Evolutionary conservation across 768 basidiomycete species (phyloP).

Genomic region (Lactifluus pinguis): DNA sequence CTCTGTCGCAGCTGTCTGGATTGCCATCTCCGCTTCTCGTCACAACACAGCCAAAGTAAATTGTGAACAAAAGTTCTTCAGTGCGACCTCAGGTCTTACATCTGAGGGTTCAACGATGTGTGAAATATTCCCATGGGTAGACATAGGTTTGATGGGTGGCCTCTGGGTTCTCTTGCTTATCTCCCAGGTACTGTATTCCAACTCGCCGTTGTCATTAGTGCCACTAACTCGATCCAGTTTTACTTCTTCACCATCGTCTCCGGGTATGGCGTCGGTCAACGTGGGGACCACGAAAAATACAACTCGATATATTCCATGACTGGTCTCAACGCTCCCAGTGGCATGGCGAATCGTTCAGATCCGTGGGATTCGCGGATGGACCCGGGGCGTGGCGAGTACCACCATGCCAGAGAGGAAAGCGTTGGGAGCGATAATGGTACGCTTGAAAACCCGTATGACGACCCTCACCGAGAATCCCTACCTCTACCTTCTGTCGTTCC

Average conservation of each 20-base stretch:
- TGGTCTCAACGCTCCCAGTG: constrained; percentile 48
- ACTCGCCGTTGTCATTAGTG: constrained; percentile 24
- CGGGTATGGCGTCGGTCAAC: constrained; percentile 66
- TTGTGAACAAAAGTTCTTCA: constrained; percentile 56
- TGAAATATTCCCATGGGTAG: constrained; percentile 86
- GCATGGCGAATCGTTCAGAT: constrained; percentile 53
- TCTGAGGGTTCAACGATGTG: constrained; percentile 68
- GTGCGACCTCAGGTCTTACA: constrained; percentile 27
- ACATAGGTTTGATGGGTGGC: constrained; percentile 83
- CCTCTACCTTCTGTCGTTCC: neutral
- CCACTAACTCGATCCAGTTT: constrained; percentile 32
- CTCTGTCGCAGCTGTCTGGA: constrained; percentile 71
- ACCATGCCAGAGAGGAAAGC: constrained; percentile 14
- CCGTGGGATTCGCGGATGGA: constrained; percentile 58
- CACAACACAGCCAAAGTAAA: constrained; percentile 62
- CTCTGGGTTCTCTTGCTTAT: constrained; percentile 77
- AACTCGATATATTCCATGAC: constrained; percentile 58
- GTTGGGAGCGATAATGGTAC: constrained; percentile 13
- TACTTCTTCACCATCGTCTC: constrained; percentile 42
- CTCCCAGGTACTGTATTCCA: constrained; percentile 62
- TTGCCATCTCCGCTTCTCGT: constrained; percentile 65
- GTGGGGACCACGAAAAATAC: constrained; percentile 73
- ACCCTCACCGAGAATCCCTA: neutral
- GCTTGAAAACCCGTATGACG: constrained; percentile 5
- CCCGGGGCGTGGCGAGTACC: constrained; percentile 11